Base-by-base conservation (phyloP, 805 yeast species). In the Clavispora santaluciae region DNA sequence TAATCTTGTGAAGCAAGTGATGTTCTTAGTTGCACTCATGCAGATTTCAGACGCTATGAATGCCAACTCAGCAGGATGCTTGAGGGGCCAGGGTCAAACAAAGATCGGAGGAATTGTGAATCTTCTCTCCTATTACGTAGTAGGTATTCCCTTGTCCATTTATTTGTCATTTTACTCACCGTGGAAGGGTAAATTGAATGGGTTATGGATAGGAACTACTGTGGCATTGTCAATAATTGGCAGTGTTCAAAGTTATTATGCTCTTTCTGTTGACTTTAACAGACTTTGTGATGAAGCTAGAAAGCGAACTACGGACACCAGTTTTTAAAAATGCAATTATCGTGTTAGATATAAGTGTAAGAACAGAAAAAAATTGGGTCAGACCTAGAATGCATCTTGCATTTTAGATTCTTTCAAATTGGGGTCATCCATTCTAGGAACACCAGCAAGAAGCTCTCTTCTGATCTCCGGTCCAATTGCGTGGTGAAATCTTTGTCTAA, bases 391-490 rank as follows among this genome's bases (percentile, higher is more conserved):
- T 11, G 70, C 72, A 50, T 67, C 68, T 31, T 59, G 57, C 72
- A 68, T 66, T 13, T 55, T 51, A 5, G 66, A 66, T 38, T 66
- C 70, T 38, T 61, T 60, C 3, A 45, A 36, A 15, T 30, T 36
- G 6, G 47, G 31, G 16, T 40, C 49, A 26, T 58, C 56, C 35
- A 72, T 70, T 67, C 93, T 79, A 40, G 86, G 78, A 35, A 72
- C 73, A 42, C 98, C 98, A 16, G 96, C 95, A 49, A 86, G 66
- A 48, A 93, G 72, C 61, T 93, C 99, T 56, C 97, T 79, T 67
- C 98, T 79, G 39, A 91, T 88, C 61, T 91, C 99, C 3, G 95
- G 95, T 2, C 96, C 90, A 44, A 93, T 86, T 21, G 82, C 85
- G 45, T 73, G 84, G 59, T 93, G 99, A 38, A 82, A 83, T 65